Conservation (phyloP, 805 yeast genomes). For the Schizosaccharomyces japonicus region DNA sequence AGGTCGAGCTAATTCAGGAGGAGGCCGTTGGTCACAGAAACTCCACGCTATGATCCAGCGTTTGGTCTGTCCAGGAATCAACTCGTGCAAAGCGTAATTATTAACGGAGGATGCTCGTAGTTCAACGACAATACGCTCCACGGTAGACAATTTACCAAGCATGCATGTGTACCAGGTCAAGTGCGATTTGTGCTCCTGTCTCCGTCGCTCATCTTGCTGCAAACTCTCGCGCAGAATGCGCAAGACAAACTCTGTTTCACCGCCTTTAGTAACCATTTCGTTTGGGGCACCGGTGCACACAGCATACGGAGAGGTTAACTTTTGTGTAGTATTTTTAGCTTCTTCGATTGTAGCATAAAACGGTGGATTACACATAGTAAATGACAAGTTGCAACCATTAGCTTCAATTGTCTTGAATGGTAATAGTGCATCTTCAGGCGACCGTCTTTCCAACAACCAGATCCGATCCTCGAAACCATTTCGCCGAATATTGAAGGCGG, state of each 20-base stretch:
- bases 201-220: no score
- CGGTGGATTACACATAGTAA: conserved; percentile 30
- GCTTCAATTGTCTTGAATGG: not conserved
- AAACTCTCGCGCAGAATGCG: conserved; percentile 17
- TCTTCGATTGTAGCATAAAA: conserved; percentile 22
- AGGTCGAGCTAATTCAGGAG: not conserved
- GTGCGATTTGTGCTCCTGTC: conserved; percentile 11
- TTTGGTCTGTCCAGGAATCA: not conserved
- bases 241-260: conserved; percentile 22
- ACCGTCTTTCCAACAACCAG: no score
- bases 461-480: conserved; percentile 15
- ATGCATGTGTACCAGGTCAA: conserved; percentile 21
- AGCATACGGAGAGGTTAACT: conserved; percentile 9
- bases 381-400: conserved; percentile 11
- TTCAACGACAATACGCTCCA: conserved; percentile 6
- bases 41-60: not conserved
- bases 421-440: no score
- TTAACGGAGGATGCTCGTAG: not conserved
- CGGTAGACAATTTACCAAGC: conserved; percentile 15
- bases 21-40: not conserved
- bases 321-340: conserved; percentile 9
- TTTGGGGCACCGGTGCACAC: conserved; percentile 15
- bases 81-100: not conserved
- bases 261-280: conserved; percentile 25
- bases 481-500: conserved; percentile 13